Evolutionary conservation across 1,284 basidiomycete genomes (phyloP).

Genomic region (Sporisorium iseilematis-ciliati): DNA sequence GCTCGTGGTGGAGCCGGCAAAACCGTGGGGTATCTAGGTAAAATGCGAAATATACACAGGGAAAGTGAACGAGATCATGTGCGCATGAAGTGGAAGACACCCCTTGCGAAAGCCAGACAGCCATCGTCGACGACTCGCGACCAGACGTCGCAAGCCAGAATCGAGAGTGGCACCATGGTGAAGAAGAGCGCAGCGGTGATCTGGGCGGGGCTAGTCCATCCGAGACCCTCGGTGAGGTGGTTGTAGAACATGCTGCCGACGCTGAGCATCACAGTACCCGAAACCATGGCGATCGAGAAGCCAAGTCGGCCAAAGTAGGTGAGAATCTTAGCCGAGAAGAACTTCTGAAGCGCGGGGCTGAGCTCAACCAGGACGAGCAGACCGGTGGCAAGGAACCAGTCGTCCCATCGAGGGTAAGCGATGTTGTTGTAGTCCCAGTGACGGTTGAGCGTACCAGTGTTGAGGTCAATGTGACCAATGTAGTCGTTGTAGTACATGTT

Average conservation of each 20-base stretch:
- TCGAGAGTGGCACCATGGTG: conserved; percentile 51
- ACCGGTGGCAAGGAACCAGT: conserved; percentile 56
- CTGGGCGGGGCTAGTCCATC: conserved; percentile 38
- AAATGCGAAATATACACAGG: background rate
- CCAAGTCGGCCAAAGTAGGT: conserved; percentile 53
- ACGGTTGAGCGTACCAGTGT: conserved; percentile 50
- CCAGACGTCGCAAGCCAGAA: conserved; percentile 51
- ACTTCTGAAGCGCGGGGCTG: conserved; percentile 30
- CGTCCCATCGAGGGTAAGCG: conserved; percentile 58
- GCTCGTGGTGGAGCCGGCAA: background rate
- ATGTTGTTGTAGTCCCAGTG: conserved; percentile 43
- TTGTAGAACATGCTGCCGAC: conserved; percentile 50
- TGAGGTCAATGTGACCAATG: conserved; percentile 52
- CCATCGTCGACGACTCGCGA: conserved; percentile 51
- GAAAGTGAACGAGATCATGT: conserved; percentile 5
- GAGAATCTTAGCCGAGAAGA: conserved; percentile 38
- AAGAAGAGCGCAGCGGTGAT: conserved; percentile 51
- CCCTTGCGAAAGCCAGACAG: conserved; percentile 42
- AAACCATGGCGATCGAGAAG: conserved; percentile 54
- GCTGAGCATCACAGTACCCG: conserved; percentile 55
- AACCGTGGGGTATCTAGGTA: conserved; percentile 1
- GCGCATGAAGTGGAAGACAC: conserved; percentile 48
- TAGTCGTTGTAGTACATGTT: conserved; percentile 42
- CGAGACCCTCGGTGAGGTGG: conserved; percentile 34
- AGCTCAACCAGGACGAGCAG: conserved; percentile 55